A percentile compares a stretch with the other conserved stretches of the same genome.
phyloP scores from a whole-genome alignment of 1,284 basidiomycete genomes.

The Mycosarcoma mackinlayi region DNA sequence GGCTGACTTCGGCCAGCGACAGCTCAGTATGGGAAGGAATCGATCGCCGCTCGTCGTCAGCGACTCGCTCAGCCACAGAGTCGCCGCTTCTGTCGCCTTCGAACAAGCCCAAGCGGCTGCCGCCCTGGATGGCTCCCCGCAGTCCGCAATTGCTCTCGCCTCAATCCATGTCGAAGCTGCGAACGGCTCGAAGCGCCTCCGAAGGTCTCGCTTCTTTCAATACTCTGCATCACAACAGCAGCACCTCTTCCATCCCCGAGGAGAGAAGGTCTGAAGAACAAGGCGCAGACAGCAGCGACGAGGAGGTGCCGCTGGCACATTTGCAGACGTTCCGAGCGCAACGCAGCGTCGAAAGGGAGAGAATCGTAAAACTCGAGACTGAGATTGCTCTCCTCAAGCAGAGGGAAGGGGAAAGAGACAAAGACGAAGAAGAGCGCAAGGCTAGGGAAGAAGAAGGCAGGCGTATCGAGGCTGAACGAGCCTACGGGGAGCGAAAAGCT shows the following conservation, averaged over 20 bases:
- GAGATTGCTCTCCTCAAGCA: constrained; percentile 29
- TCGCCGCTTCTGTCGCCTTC: constrained; percentile 22
- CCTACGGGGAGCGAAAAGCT: constrained; percentile 25
- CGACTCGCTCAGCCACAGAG: neutral
- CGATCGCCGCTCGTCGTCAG: neutral
- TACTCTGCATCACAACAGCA: constrained; percentile 17
- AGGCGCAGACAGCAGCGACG: constrained; percentile 45
- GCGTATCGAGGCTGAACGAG: constrained; percentile 29
- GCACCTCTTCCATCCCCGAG: constrained; percentile 21
- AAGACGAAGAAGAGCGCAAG: constrained; percentile 35
- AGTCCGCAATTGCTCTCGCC: constrained; percentile 28
- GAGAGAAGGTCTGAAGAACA: constrained; percentile 17
- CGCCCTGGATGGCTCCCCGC: constrained; percentile 48
- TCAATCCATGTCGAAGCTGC: constrained; percentile 1
- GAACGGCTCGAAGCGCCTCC: constrained; percentile 11
- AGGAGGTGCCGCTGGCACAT: constrained; percentile 52
- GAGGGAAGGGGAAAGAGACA: constrained; percentile 28
- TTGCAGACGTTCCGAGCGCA: constrained; percentile 40
- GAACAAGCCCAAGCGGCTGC: constrained; percentile 20
- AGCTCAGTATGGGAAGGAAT: constrained; percentile 22
- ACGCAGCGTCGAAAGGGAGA: constrained; percentile 28
- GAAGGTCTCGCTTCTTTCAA: constrained; percentile 10
- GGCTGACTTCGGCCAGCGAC: constrained; percentile 22
- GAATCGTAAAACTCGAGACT: constrained; percentile 36
- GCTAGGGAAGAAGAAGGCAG: constrained; percentile 30